phyloP scores from a whole-genome alignment of 495 filamentous ascomycete species.

The Elasticomyces elasticus region DNA sequence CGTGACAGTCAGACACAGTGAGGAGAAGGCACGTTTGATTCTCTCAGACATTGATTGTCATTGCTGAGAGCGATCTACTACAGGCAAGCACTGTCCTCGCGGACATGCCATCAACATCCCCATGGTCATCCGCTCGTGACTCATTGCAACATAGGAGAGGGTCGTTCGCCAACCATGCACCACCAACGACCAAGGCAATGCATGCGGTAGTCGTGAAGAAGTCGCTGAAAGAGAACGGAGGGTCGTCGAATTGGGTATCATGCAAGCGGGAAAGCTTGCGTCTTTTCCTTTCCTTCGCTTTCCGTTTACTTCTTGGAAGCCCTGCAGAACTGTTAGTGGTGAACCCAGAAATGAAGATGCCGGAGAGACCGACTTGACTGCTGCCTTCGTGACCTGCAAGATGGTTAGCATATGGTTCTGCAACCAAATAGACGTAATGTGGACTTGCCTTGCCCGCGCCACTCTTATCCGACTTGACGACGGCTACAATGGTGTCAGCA shows the following conservation, averaged over 20 bases:
- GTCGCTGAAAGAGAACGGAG: background rate
- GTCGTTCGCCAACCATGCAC: constrained; percentile 7
- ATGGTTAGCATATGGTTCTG: background rate
- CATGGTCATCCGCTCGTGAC: constrained; percentile 15
- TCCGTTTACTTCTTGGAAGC: constrained; percentile 45
- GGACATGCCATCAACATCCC: constrained; percentile 4
- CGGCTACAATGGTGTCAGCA: constrained; percentile 30
- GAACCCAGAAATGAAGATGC: constrained; percentile 33
- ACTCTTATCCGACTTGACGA: constrained; percentile 61
- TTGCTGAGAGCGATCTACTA: constrained; percentile 15
- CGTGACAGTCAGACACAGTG: background rate
- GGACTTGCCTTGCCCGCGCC: constrained; percentile 57
- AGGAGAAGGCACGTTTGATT: background rate
- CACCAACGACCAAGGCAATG: constrained; percentile 1
- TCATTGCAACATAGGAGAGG: constrained; percentile 2
- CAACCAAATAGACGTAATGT: background rate
- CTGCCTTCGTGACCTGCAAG: background rate
- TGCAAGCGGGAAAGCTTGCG: constrained; percentile 4
- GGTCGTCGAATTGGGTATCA: constrained; percentile 10
- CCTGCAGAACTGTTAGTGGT: constrained; percentile 39
- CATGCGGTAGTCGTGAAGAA: constrained; percentile 1
- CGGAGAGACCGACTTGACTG: background rate
- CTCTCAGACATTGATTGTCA: background rate
- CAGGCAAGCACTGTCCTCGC: constrained; percentile 3
- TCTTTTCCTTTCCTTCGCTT: background rate